phyloP scores from a whole-genome alignment of 805 yeast genomes.

The Geotrichum ghanense region DNA sequence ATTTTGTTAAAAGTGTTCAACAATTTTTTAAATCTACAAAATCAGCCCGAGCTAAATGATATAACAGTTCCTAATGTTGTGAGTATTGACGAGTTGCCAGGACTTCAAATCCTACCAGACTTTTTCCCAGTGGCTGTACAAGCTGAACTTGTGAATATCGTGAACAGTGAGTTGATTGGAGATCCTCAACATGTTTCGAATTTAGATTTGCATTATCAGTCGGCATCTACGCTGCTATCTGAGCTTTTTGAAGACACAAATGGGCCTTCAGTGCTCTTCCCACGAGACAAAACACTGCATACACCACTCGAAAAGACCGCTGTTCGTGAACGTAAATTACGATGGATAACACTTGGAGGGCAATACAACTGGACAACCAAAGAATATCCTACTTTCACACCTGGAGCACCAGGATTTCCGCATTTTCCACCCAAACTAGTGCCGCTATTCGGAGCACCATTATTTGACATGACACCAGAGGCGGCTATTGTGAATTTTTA shows the following conservation, averaged over 20 bases:
- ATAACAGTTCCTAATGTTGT: slow-evolving; percentile 5
- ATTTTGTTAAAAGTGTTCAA: background rate
- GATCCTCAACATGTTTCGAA: slow-evolving; percentile 26
- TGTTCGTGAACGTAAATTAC: slow-evolving; percentile 21
- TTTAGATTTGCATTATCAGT: slow-evolving; percentile 23
- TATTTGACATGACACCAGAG: slow-evolving; percentile 24
- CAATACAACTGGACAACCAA: slow-evolving; percentile 36
- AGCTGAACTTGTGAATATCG: slow-evolving; percentile 19
- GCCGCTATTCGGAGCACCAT: slow-evolving; percentile 11
- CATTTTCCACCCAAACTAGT: slow-evolving; percentile 21
- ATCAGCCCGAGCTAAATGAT: background rate
- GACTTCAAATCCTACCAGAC: slow-evolving; percentile 21
- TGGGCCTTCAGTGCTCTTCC: slow-evolving; percentile 2
- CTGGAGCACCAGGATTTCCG: slow-evolving; percentile 23
- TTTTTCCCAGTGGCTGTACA: slow-evolving; percentile 20
- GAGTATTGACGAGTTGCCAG: slow-evolving; percentile 24
- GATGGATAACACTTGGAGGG: slow-evolving; percentile 38
- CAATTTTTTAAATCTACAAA: slow-evolving; percentile 1
- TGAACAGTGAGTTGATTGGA: slow-evolving; percentile 24
- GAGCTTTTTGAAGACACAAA: slow-evolving; percentile 14
- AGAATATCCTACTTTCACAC: slow-evolving; percentile 28
- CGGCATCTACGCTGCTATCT: slow-evolving; percentile 23
- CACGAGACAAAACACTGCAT: slow-evolving; percentile 6
- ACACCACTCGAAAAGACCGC: slow-evolving; percentile 12
- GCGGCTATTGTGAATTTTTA: slow-evolving; percentile 35